Percentiles rank a stretch among this genome's conserved stretches.
Evolutionary conservation across 2,329 filamentous ascomycete species (phyloP).

Genomic region (Stagonosporopsis cucurbitacearum): DNA sequence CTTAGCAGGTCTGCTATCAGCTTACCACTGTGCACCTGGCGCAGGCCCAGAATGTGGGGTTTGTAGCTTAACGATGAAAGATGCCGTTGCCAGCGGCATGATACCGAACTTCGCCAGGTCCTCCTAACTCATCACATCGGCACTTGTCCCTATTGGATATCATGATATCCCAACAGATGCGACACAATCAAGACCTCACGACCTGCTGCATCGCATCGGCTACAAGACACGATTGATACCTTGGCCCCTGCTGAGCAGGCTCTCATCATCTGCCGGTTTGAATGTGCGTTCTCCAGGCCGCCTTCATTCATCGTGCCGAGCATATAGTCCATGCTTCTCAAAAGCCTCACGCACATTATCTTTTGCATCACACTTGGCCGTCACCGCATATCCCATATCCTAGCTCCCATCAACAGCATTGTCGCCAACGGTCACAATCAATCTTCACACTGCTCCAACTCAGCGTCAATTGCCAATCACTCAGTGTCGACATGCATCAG

Average conservation of each 20-base stretch:
- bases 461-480: too few relatives aligned
- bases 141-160: constrained; percentile 7
- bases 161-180: not conserved
- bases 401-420: not conserved
- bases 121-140: not conserved
- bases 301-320: not conserved
- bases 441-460: not conserved
- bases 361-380: not conserved
- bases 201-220: not conserved
- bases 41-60: constrained; percentile 8
- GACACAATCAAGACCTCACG: not conserved
- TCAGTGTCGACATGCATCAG: too few relatives aligned
- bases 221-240: not conserved
- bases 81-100: not conserved
- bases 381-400: not conserved
- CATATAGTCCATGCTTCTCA: too few relatives aligned
- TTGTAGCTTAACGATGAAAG: not conserved
- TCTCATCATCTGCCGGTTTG: not conserved
- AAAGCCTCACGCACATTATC: too few relatives aligned
- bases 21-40: constrained; percentile 7
- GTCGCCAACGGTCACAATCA: not conserved
- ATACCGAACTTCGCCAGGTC: not conserved
- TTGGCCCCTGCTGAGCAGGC: too few relatives aligned
- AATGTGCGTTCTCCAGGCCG: not conserved
- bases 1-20: constrained; percentile 4